Base-by-base conservation (phyloP, 208 protist species). In the Acanthamoeba triangularis region DNA sequence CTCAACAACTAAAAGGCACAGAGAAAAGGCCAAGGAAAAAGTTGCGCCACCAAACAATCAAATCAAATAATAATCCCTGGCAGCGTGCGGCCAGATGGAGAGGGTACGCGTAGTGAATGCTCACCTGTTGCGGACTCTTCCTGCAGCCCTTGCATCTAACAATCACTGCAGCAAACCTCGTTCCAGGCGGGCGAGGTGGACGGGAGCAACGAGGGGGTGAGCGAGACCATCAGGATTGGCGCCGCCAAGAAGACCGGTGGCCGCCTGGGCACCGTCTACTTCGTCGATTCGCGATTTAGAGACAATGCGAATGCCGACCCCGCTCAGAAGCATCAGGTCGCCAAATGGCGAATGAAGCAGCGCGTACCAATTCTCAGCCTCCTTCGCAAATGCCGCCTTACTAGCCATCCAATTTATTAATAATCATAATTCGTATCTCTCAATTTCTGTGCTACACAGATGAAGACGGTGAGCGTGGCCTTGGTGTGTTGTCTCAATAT, bases 401-500 rank as follows among this genome's bases (percentile, higher is more conserved):
- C 49, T 1, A 54, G n/a, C n/a, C n/a, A 85, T 47, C 76, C 33
- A 25, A 41, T 54, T 52, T n/a, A n/a, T 44, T 54, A 20, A n/a
- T 25, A 14, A 52, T 23, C 44, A 14, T 93, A 23, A 74, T 41
- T 41, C 37, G 28, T 23, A 96, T 67, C 94, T n/a, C 5, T 87
- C 20, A 37, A 33, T 41, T 82, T 61, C 7, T 87, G n/a, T 87
- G 78, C n/a, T 10, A 84, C 20, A 47, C 33, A 98, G 97, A 98
- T 98, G 97, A 98, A 98, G 85, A 99, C 98, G 23, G 95, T 98
- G 49, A 96, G 98, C 63, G 98, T 99, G 16, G 97, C 99, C 44
- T 96, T 99, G 4, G 97, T 99, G 49, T 80, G 99, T 33, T 99
- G 99, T 97, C 98, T 99, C 10, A 99, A 99, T 97, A 99, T 99